Percentiles rank a stretch among this genome's conserved stretches.
Conservation (phyloP, 805 yeast genomes). For the Henningerozyma blattae region DNA sequence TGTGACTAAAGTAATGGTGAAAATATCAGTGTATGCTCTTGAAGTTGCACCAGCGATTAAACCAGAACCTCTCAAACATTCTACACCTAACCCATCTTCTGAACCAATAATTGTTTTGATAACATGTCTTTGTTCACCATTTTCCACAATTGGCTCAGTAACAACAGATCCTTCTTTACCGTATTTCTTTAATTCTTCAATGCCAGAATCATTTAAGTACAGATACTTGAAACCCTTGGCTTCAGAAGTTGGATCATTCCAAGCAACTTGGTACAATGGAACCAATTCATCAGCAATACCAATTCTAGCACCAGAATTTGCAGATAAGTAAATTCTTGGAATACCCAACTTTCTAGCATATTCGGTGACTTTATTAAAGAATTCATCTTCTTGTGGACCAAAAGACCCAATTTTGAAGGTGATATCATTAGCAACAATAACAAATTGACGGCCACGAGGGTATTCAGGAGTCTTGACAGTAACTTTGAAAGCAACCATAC, state of each 20-base stretch:
- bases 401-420: constrained; percentile 97
- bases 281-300: constrained; percentile 96
- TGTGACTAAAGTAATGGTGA: constrained; percentile 96
- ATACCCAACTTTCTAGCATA: constrained; percentile 82
- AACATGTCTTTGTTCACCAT: constrained; percentile 71
- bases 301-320: constrained; percentile 98
- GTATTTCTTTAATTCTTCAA: constrained; percentile 40
- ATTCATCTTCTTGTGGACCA: constrained; percentile 91
- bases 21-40: constrained; percentile 92
- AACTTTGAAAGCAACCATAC: constrained; percentile 95
- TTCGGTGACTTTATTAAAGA: constrained; percentile 87
- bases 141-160: constrained; percentile 71
- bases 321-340: constrained; percentile 92
- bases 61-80: constrained; percentile 96
- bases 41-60: constrained; percentile 98
- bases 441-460: constrained; percentile 90
- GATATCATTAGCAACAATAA: constrained; percentile 92
- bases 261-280: constrained; percentile 80
- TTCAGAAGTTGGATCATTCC: constrained; percentile 71
- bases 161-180: constrained; percentile 52
- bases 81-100: constrained; percentile 97
- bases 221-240: constrained; percentile 84
- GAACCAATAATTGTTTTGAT: constrained; percentile 83
- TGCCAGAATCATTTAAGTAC: constrained; percentile 63
- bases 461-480: constrained; percentile 92